Base-by-base conservation (phyloP, 345 rosid species). In the Laguncularia racemosa region DNA sequence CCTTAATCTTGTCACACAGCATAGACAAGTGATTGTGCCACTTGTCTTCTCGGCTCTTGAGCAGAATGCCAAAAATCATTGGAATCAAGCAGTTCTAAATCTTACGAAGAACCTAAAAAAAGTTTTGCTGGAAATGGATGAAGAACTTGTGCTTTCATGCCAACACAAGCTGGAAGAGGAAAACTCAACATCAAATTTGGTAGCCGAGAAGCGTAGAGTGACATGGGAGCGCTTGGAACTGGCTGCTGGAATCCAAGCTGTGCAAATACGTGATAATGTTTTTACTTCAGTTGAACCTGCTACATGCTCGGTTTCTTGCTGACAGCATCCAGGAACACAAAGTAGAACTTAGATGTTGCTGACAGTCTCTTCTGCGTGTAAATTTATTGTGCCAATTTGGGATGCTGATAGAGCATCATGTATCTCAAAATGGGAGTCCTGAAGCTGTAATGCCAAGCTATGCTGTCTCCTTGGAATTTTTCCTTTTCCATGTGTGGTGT, bases 51-150 rank as follows among this genome's bases (percentile, higher is more conserved):
- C 86, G 19, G 82, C 88, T 50, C 80, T 87, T 3, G 95, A 87
- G 66, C 62, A 60, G 59, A 87, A 87, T 63, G 58, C 73, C 43
- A 78, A 63, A 73, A 77, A 60, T 66, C 95, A 87, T 61, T 87
- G 95, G 95, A 87, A 84, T 63, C 88, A 78, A 63, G 76, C 95
- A 4, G 90, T 87, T 14, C 82, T 84, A 46, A 82, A 82, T 72
- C 76, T 84, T 59, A 74, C 88, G 40, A 79, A 79, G 54, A 81
- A 87, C 56, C 53, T 84, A 14, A 80, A 70, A 59, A 84, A 75
- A 65, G 68, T 75, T 65, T 71, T 87, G n/a, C 62, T 67, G 6
- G 91, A 87, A 47, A 87, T 87, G 84, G 95, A 87, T 14, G 88
- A 80, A 65, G 86, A 81, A 64, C 77, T 84, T 9, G 68, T 80